These are phyloP conservation scores for Westerdykella ornata DNA, from an alignment of 2,329 filamentous ascomycete genomes.

Conservation along the genomic window DNA sequence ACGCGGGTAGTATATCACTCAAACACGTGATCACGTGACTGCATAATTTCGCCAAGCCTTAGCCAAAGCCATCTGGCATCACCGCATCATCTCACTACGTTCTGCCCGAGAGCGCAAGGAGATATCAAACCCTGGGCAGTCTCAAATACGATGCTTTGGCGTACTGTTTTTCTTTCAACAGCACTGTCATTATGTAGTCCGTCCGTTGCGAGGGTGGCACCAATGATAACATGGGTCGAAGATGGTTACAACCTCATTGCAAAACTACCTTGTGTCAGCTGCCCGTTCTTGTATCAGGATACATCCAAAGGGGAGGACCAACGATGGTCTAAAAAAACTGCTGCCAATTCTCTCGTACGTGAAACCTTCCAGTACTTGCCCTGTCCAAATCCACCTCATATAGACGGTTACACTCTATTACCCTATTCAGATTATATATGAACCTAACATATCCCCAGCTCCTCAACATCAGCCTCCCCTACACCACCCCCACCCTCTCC, in stretches of 20 bases:
- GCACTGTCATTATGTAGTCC: conserved; percentile 1
- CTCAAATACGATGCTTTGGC: conserved; percentile 13
- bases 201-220: conserved; percentile 16
- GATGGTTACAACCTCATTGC: conserved; percentile 30
- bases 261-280: conserved; percentile 29
- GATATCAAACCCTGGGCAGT: neutral
- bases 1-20: neutral
- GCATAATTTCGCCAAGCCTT: neutral
- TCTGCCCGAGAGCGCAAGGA: conserved; percentile 1
- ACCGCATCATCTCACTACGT: conserved; percentile 1
- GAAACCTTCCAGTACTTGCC: neutral
- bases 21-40: neutral
- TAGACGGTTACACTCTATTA: neutral
- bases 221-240: conserved; percentile 25
- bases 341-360: conserved; percentile 24
- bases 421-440: neutral
- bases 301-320: conserved; percentile 18
- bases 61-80: neutral
- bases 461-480: conserved; percentile 28
- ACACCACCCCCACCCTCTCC: conserved; percentile 16
- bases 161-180: conserved; percentile 5
- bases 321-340: conserved; percentile 20
- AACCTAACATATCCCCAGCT: conserved; percentile 10
- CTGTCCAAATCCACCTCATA: neutral
- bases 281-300: conserved; percentile 30